Base-by-base conservation (phyloP, 1,284 basidiomycete species). In the Fistulina hepatica region DNA sequence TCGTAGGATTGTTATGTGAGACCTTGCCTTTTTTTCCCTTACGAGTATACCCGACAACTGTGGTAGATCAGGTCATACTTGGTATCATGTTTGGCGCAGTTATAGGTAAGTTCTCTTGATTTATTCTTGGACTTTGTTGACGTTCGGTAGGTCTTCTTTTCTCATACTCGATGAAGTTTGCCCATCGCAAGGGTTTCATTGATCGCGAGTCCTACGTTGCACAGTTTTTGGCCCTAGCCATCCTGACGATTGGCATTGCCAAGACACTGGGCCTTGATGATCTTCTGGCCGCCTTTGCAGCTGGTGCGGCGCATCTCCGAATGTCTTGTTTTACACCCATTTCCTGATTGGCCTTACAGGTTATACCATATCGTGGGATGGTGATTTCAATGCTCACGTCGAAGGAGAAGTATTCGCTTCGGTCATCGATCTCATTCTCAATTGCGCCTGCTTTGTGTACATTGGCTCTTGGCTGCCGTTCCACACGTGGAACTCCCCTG, bases 191-290 rank as follows among this genome's bases (percentile, higher is more conserved):
- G 36, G 80, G 80, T 9, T 76, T 81, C 51, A 85, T 95, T 47
- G 89, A 97, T 58, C 75, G 85, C 42, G 85, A 97, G 59, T 92
- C 90, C 3, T 95, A 84, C 57, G 76, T 95, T 20, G 85, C 89
- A 0, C 92, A 84, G 50, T 95, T 93, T 54, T 69, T 97, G 37
- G 83, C 88, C 16, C 61, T 97, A 13, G 71, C 88, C 1, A 60
- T 93, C 21, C 73, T 93, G 49, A 82, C 79, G 2, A 79, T 83
- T 31, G 90, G 90, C 4, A 59, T 86, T 21, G 76, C 82, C 11
- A 81, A 75, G 22, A 70, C 85, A 1, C 60, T 92, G 13, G 90
- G 88, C 2, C 81, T 71, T 42, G 90, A 94, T 52, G 90, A 94
- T 53, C 67, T 95, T 6, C 63, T 95, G 12, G 89, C 90, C 9